Conservation (phyloP, 257 asterid genomes). For the Scutellaria galericulata region DNA sequence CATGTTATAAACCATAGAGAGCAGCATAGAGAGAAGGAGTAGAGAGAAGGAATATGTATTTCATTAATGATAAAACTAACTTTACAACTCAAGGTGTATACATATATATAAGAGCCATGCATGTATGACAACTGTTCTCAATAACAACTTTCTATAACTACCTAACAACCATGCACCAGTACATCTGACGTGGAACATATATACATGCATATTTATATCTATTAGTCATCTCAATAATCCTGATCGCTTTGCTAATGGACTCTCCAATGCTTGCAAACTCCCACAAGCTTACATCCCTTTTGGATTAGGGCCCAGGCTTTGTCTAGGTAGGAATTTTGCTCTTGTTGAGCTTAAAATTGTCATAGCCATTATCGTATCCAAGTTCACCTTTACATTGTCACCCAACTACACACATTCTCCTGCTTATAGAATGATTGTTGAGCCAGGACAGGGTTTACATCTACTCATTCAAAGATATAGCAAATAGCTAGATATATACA, state of each 20-base stretch:
- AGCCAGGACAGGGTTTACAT: conserved; percentile 79
- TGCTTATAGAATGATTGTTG: conserved; percentile 78
- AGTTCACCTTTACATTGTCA: conserved; percentile 61
- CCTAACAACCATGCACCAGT: no score
- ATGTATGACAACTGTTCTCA: no score
- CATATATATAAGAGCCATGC: no score
- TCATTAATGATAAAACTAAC: no score
- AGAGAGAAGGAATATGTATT: no score
- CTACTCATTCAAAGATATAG: conserved; percentile 48
- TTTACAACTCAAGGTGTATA: no score
- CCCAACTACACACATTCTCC: conserved; percentile 80
- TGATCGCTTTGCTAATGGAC: conserved; percentile 66
- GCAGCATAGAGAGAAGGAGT: no score
- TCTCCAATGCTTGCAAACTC: conserved; percentile 64
- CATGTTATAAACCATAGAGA: no score
- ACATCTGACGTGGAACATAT: no score
- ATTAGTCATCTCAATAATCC: conserved; percentile 72
- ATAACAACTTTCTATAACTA: no score
- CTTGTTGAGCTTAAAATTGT: conserved; percentile 65
- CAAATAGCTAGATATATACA: background rate
- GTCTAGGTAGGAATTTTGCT: conserved; percentile 76
- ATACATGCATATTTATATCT: no score
- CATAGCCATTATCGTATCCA: conserved; percentile 55
- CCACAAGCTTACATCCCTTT: conserved; percentile 82
- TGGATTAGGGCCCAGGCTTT: conserved; percentile 79